Evolutionary conservation across 768 basidiomycete species (phyloP), one percentile per base, ranked within the genome.

Genomic region (Lyophyllum decastes): DNA sequence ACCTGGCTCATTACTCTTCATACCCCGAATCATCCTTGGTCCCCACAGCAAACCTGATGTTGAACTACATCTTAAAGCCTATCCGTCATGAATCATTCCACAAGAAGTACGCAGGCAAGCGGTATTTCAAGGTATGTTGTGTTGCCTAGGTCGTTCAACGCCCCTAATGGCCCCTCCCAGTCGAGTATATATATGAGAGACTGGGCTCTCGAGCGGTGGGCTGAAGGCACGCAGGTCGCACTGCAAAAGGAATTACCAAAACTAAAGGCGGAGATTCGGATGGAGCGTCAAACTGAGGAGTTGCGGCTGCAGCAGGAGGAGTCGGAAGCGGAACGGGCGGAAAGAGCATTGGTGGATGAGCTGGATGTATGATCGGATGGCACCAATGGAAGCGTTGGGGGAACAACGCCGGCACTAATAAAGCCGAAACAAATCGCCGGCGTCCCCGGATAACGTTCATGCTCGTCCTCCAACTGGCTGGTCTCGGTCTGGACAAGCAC

Each of bases 41-140:
- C 38, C 94, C 94, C 0, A 90, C 89, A 0, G 96, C 95, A 1
- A 95, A 93, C 72, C 64, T 95, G 65, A 95, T 98, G 92, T 69
- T 98, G 61, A 92, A 94, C 72, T 96, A 95, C 69, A 81, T 98
- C 63, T 79, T 97, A 52, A 90, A 90, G 68, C 86, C 89, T 4
- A 69, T 88, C 51, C 81, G 82, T 45, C 91, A 95, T 58, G 87
- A 92, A 55, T 88, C 88, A n/a, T 93, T 98, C 73, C 83, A 84
- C 77, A 90, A 93, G 78, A 98, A 99, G 73, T 99, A 96, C 66
- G 89, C 93, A 0, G 85, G 89, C 16, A 95, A 93, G 73, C 92
- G 88, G 49, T 94, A 85, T 74, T 80, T 89, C 76, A 96, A 95
- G 84, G 93, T 94, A 41, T 4, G 59, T 58, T 61, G 56, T 47